phyloP scores from a whole-genome alignment of 2,329 filamentous ascomycete species.

The Diaporthe helianthi region DNA sequence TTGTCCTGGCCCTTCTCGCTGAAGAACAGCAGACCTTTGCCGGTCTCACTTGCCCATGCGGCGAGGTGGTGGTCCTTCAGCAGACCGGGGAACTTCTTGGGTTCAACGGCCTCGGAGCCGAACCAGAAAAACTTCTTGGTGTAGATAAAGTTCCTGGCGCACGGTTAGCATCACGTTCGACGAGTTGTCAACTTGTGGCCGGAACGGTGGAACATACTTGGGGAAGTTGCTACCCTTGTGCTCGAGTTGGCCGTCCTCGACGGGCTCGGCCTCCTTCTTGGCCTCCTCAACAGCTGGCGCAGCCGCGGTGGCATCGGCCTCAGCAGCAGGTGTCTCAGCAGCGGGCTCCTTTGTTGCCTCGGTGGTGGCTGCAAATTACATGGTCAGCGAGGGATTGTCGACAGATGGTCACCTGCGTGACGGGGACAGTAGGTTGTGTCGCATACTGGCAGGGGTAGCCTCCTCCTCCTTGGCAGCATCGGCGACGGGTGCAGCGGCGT shows the following conservation, averaged over 20 bases:
- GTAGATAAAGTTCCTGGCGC: conserved; percentile 79
- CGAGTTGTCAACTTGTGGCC: neutral
- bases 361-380: conserved; percentile 30
- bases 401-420: neutral
- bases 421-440: neutral
- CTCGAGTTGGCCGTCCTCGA: conserved; percentile 83
- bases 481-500: conserved; percentile 36
- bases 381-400: neutral
- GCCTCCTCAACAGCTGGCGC: conserved; percentile 49
- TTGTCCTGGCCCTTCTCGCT: conserved; percentile 86
- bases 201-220: conserved; percentile 70
- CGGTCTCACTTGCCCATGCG: conserved; percentile 91
- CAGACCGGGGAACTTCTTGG: conserved; percentile 77
- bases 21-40: conserved; percentile 93
- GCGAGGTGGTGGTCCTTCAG: conserved; percentile 83
- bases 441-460: conserved; percentile 33
- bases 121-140: conserved; percentile 95
- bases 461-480: conserved; percentile 34
- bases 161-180: conserved; percentile 38
- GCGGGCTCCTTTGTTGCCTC: conserved; percentile 45
- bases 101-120: conserved; percentile 73
- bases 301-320: conserved; percentile 43
- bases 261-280: conserved; percentile 53
- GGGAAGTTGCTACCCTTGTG: conserved; percentile 88
- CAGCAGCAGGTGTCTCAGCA: conserved; percentile 49